Evolutionary conservation across 768 basidiomycete species (phyloP), one percentile per base, ranked within the genome.

Genomic region (Lanmaoa rubissima): DNA sequence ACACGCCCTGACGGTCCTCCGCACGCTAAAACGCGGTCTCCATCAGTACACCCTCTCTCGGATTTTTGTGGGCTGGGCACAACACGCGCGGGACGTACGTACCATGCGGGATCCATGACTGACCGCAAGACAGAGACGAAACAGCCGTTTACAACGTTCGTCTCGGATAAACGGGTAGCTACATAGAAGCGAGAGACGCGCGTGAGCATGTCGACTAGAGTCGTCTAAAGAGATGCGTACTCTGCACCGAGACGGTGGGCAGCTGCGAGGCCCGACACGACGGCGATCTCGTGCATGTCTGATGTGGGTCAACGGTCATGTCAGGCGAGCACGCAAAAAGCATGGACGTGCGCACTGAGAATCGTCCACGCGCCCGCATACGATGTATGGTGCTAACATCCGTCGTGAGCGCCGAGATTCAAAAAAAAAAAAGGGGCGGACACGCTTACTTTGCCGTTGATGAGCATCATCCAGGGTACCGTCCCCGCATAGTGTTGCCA

Each of bases 281-380:
- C 26, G 1, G 44, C 39, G 10, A 51, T 55, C 47, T 55, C 48
- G n/a, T 55, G 49, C 44, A 49, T 51, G 36, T 54, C 53, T 45
- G 16, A 4, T 16, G 35, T 13, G 28, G 28, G 28, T 28, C 28
- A 28, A 28, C 28, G 28, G 28, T 48, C 16, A 38, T 17, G 38
- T 19, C 43, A 24, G 32, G 19, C 12, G 16, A 11, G 14, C 16
- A 32, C 11, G 31, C 21, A 38, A 13, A 36, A 49, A 26, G 26
- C 2, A 28, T 4, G 13, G 7, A 32, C 5, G 26, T 16, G 19
- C 43, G 1, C 8, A 51, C 58, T 51, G n/a, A 55, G 32, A 8
- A 51, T 32, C 3, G 49, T 42, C 49, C 40, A 56, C 11, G 50
- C 54, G 7, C 53, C 48, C 1, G 58, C 44, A 12, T 55, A 55